Conservation (phyloP, 2,329 filamentous ascomycete species). For the Botryotinia narcissicola region DNA sequence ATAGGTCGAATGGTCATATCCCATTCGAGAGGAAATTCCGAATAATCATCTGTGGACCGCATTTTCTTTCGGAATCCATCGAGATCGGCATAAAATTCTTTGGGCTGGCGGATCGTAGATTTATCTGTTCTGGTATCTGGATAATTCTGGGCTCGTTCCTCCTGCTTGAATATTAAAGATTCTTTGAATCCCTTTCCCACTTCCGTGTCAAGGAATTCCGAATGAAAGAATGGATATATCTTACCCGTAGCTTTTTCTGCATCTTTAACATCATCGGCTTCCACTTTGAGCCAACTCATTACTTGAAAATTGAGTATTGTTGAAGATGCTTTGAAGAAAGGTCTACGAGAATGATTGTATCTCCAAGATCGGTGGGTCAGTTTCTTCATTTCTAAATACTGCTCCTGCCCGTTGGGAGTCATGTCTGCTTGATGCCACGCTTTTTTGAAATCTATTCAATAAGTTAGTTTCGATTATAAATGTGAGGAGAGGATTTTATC, state of each 20-base stretch:
- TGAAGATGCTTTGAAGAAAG: constrained; percentile 25
- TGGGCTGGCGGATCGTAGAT: constrained; percentile 41
- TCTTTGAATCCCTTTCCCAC: constrained; percentile 39
- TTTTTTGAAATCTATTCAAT: constrained; percentile 41
- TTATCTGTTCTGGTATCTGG: constrained; percentile 42
- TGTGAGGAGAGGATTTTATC: background rate
- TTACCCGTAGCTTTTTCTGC: constrained; percentile 41
- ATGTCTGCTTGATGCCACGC: constrained; percentile 47
- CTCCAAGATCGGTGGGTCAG: constrained; percentile 40
- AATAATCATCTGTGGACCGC: constrained; percentile 31
- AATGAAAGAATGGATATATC: constrained; percentile 43
- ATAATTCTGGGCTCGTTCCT: constrained; percentile 41
- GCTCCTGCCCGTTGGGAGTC: constrained; percentile 41
- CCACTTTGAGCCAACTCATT: constrained; percentile 39
- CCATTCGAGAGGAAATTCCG: constrained; percentile 42
- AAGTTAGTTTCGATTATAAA: background rate
- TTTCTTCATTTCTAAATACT: constrained; percentile 41
- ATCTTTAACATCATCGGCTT: constrained; percentile 35
- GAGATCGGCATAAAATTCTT: constrained; percentile 40
- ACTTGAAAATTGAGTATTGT: constrained; percentile 31
- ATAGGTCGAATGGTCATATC: constrained; percentile 43
- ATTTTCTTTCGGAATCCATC: constrained; percentile 27
- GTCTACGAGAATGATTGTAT: constrained; percentile 25
- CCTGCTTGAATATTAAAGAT: constrained; percentile 43
- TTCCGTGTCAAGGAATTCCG: constrained; percentile 41